phyloP scores from a whole-genome alignment of 768 basidiomycete genomes.

The Tulasnella sp. region DNA sequence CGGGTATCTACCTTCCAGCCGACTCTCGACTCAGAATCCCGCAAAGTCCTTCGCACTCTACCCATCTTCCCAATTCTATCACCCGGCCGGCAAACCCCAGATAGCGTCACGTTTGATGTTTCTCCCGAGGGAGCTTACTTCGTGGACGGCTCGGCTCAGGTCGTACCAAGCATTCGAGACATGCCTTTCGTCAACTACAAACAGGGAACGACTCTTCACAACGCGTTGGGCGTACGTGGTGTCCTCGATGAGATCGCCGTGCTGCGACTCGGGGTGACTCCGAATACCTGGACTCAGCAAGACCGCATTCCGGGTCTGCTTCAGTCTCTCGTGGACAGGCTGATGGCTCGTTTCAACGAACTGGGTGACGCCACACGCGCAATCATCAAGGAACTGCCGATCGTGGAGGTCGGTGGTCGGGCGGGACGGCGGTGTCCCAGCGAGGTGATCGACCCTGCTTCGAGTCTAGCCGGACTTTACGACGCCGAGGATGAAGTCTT shows the following conservation, averaged over 20 bases:
- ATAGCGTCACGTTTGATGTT: not conserved
- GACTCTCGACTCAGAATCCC: not conserved
- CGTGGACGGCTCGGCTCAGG: not conserved
- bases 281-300: not conserved
- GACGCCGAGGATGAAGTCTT: not conserved
- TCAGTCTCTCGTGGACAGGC: not conserved
- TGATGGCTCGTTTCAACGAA: not conserved
- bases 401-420: not conserved
- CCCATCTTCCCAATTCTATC: not conserved
- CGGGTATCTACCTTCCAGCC: not conserved
- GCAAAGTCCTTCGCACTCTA: not conserved
- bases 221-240: no score
- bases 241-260: not conserved
- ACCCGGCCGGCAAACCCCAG: not conserved
- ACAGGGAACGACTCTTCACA: no score
- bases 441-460: not conserved
- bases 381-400: not conserved
- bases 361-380: not conserved
- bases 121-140: not conserved
- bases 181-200: not conserved
- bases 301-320: not conserved
- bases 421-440: not conserved
- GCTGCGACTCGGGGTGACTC: not conserved
- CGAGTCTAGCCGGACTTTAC: not conserved
- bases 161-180: not conserved